These are phyloP conservation scores for Gorgonomyces haynaldii DNA, from an alignment of 192 early-diverging fungal genomes.

Conservation along the genomic window DNA sequence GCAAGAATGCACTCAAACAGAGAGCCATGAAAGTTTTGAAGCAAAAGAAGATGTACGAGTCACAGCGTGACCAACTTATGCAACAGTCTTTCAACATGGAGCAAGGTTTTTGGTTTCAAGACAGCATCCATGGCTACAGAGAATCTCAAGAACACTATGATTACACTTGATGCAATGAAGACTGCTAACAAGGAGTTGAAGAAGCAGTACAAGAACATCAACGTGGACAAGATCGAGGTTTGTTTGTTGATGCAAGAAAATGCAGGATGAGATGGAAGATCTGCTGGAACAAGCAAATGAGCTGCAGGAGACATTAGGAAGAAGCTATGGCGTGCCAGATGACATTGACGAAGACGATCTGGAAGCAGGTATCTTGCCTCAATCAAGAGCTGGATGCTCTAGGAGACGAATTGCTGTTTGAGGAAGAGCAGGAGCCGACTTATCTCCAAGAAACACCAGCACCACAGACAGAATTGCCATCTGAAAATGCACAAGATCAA, in stretches of 20 bases:
- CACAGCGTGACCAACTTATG: constrained; percentile 83
- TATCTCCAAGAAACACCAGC: constrained; percentile 60
- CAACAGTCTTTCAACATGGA: constrained; percentile 99
- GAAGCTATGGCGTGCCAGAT: constrained; percentile 87
- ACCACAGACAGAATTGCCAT: too few species aligned
- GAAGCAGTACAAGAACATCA: constrained; percentile 89
- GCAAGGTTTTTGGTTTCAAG: constrained; percentile 49
- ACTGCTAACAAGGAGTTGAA: constrained; percentile 89
- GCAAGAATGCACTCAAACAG: constrained; percentile 77
- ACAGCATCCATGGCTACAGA: constrained; percentile 65
- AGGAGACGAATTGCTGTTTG: constrained; percentile 77
- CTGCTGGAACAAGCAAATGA: constrained; percentile 94
- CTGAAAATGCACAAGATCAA: too few species aligned
- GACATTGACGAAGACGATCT: constrained; percentile 95
- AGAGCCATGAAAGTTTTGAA: constrained; percentile 82
- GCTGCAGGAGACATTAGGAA: constrained; percentile 86
- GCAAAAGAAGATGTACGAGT: constrained; percentile 92
- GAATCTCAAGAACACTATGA: constrained; percentile 93
- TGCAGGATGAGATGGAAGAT: constrained; percentile 99
- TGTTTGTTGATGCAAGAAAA: constrained; percentile 36
- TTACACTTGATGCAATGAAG: constrained; percentile 95
- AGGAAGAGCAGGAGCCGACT: constrained; percentile 70
- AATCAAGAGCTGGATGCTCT: constrained; percentile 82
- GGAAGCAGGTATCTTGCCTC: constrained; percentile 60
- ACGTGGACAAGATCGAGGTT: constrained; percentile 91